Percentiles rank a stretch among this genome's conserved stretches.
Conservation (phyloP, 2,329 filamentous ascomycete species). For the Diplocarpon rosae region DNA sequence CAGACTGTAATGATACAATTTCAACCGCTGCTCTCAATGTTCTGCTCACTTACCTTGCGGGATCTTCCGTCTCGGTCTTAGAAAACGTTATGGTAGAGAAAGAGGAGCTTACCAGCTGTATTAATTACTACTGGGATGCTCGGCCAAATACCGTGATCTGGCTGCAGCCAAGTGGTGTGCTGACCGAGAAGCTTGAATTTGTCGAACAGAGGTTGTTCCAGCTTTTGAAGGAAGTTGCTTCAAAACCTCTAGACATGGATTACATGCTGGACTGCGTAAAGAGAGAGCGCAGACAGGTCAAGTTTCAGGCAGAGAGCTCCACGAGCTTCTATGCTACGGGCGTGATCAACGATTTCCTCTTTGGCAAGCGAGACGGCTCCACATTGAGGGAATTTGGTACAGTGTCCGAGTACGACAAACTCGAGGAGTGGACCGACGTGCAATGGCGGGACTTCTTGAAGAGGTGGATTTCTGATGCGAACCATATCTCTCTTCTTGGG, state of each 20-base stretch:
- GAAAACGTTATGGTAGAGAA: slow-evolving; percentile 90
- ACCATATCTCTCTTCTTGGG: slow-evolving; percentile 79
- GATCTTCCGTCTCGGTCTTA: slow-evolving; percentile 83
- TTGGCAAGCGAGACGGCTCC: slow-evolving; percentile 74
- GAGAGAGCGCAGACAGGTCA: slow-evolving; percentile 69
- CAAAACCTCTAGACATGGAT: slow-evolving; percentile 73
- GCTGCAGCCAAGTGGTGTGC: slow-evolving; percentile 78
- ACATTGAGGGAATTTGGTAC: slow-evolving; percentile 51
- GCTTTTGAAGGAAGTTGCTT: slow-evolving; percentile 69
- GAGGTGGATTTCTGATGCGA: slow-evolving; percentile 75
- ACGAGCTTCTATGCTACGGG: slow-evolving; percentile 72
- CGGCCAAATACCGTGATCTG: slow-evolving; percentile 75
- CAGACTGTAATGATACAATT: slow-evolving; percentile 61
- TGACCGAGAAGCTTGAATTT: slow-evolving; percentile 69
- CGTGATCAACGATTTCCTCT: slow-evolving; percentile 87
- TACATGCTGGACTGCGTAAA: slow-evolving; percentile 84
- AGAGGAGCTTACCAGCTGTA: slow-evolving; percentile 80
- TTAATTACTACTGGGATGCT: slow-evolving; percentile 68
- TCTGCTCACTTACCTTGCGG: slow-evolving; percentile 75
- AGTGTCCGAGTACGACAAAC: slow-evolving; percentile 49
- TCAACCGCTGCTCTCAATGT: slow-evolving; percentile 65
- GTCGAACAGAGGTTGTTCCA: slow-evolving; percentile 82
- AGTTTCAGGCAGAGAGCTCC: slow-evolving; percentile 72
- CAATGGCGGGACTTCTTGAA: slow-evolving; percentile 76
- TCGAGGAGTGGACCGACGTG: slow-evolving; percentile 71